phyloP scores from a whole-genome alignment of 2,329 filamentous ascomycete species.

The Xylogone sp. region DNA sequence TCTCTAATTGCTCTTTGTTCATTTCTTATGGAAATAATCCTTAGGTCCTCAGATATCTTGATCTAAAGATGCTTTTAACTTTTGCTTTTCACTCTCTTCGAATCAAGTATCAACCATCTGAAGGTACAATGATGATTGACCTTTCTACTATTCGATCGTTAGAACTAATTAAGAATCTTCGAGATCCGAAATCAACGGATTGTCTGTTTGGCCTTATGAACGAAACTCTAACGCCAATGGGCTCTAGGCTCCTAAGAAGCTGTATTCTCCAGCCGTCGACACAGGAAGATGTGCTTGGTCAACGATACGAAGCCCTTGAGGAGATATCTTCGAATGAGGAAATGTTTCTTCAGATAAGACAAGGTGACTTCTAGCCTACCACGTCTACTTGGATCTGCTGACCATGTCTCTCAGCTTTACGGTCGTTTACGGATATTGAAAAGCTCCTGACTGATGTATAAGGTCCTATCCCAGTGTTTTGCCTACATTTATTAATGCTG shows the following conservation, averaged over 20 bases:
- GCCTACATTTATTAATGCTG: constrained; percentile 14
- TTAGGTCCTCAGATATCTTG: constrained; percentile 77
- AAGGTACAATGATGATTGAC: constrained; percentile 95
- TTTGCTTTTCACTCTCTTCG: constrained; percentile 79
- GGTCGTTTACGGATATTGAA: constrained; percentile 74
- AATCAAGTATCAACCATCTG: constrained; percentile 81
- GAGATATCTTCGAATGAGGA: constrained; percentile 80
- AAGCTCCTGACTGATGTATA: constrained; percentile 70
- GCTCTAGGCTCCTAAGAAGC: constrained; percentile 73
- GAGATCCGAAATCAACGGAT: constrained; percentile 72
- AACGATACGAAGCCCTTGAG: constrained; percentile 76
- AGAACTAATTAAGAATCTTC: constrained; percentile 85
- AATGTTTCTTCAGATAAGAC: constrained; percentile 74
- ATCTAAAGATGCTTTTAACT: constrained; percentile 61
- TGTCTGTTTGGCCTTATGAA: constrained; percentile 85
- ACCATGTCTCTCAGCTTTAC: constrained; percentile 51
- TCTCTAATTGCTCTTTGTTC: neutral
- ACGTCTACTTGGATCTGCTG: neutral
- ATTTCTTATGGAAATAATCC: neutral
- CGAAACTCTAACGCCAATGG: constrained; percentile 84
- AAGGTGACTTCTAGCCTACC: constrained; percentile 42
- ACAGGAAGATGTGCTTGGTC: constrained; percentile 58
- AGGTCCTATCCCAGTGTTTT: constrained; percentile 2
- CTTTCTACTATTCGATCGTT: constrained; percentile 81
- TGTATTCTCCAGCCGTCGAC: constrained; percentile 90